phyloP scores from a whole-genome alignment of 75 land plant species.

The Selaginella tamariscina region DNA sequence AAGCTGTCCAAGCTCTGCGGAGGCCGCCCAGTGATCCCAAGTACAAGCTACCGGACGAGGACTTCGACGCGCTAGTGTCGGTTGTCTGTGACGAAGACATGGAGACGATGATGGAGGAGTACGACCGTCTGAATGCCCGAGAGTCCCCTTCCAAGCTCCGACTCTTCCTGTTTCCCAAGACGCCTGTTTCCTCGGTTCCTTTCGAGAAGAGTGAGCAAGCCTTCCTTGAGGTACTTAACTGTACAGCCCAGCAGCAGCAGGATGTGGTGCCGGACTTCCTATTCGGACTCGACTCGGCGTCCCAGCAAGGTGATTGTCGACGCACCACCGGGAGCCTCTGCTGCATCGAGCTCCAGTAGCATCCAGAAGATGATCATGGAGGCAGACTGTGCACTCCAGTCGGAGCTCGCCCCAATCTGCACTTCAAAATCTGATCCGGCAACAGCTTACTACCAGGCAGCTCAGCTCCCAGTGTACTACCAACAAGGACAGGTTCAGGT shows the following conservation, averaged over 20 bases:
- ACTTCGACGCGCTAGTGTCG: neutral
- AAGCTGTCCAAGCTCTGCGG: neutral
- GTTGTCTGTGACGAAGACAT: neutral
- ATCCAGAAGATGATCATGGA: neutral
- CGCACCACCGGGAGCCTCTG: neutral
- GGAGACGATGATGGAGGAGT: neutral
- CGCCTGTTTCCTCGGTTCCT: neutral
- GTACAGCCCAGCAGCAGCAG: neutral
- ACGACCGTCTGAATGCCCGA: conserved; percentile 7
- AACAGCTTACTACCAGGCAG: neutral
- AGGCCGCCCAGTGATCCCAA: neutral
- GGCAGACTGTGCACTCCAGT: neutral
- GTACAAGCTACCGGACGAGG: neutral
- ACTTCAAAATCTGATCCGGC: neutral
- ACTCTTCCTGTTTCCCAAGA: neutral
- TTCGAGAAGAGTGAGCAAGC: neutral
- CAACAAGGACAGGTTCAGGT: neutral
- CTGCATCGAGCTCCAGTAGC: neutral
- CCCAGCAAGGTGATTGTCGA: neutral
- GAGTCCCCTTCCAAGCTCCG: conserved; percentile 1
- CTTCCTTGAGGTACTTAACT: neutral
- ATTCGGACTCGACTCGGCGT: neutral
- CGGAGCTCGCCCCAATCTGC: neutral
- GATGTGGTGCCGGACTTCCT: neutral
- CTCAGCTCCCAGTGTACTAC: neutral